Evolutionary conservation across 345 rosid genomes (phyloP), one percentile per base, ranked within the genome.

Genomic region (Angophora floribunda): DNA sequence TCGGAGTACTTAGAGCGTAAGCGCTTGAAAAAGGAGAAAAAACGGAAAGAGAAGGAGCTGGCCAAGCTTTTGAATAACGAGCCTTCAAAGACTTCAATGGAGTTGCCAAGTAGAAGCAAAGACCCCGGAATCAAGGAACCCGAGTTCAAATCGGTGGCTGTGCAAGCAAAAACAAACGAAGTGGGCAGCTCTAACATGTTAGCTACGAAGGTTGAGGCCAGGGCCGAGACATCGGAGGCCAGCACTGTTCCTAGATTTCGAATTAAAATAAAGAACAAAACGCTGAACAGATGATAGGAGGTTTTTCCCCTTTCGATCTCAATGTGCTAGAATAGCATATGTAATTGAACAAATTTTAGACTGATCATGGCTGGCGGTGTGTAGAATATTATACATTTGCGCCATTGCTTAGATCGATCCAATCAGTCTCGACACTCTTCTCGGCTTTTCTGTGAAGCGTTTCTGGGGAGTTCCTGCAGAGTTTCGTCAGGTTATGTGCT

Each of bases 1-100:
- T 99, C 96, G 0, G 96, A 89, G 87, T 95, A 97, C 90, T 28
- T 89, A 88, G 99, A 98, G 90, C 91, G 90, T 90, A 98, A 97
- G 91, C 93, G 98, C 52, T 86, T 94, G 89, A 98, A 97, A 94
- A 96, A 97, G 90, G 99, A 98, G 95, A 97, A 93, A 91, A 96
- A 93, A 91, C 92, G 90, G 52, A 97, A 92, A 91, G 97, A 96
- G 89, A 98, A 97, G 90, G 99, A 95, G 89, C 86, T 95, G 89
- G 92, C 96, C 2, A 96, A 94, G 95, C 91, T 94, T 88, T 89
- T 92, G 88, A 89, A 89, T 45, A 90, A 91, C 13, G 93, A 93
- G 32, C 89, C 88, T 19, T 92, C 92, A 86, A 88, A 87, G 47
- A 47, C 94, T 28, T 86, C 92, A 16, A 80, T 70, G 6, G 93